Evolutionary conservation across 192 early-diverging fungal genomes (phyloP), one percentile per base, ranked within the genome.

Genomic region (Umbelopsis sp.): DNA sequence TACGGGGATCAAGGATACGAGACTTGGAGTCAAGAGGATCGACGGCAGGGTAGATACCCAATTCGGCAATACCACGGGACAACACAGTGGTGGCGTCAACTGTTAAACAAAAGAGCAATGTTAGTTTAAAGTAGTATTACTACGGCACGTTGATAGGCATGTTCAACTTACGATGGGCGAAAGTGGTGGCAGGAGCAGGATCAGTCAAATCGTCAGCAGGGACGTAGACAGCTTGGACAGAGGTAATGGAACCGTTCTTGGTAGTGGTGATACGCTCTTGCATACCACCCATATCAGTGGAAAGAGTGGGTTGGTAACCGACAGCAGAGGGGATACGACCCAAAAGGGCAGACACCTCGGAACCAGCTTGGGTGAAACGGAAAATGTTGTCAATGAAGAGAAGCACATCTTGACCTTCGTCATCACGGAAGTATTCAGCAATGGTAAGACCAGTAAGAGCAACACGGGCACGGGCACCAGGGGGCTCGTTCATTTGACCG

Each of bases 301-400:
- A 92, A 70, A 96, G 90, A 48, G 97, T 98, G 81, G 97, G 97
- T 86, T 98, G 97, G 91, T 98, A 98, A 90, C 97, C 97, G 86
- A 98, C 97, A 86, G 97, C 97, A 49, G 97, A 98, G 75, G 97
- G 95, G 81, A 98, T 98, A 95, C 97, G 95, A 80, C 95, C 95
- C 75, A 98, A 90, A 76, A 98, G 87, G 66, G 97, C 95, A 87
- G 97, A 98, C 90, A 98, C 96, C 82, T 98, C 97, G 70, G 97
- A 98, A 95, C 97, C 97, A 82, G 97, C 97, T 87, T 98, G 97
- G 52, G 95, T 98, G 91, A 98, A 98, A 81, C 97, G 90, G 95
- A 98, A 98, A 93, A 98, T 97, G 92, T 98, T 98, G 92, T 98
- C 97, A 82, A 98, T 93, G 89, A 98, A 98, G 77, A 98, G 91